phyloP scores from a whole-genome alignment of 768 basidiomycete species.

The Lactarius evosmus region DNA sequence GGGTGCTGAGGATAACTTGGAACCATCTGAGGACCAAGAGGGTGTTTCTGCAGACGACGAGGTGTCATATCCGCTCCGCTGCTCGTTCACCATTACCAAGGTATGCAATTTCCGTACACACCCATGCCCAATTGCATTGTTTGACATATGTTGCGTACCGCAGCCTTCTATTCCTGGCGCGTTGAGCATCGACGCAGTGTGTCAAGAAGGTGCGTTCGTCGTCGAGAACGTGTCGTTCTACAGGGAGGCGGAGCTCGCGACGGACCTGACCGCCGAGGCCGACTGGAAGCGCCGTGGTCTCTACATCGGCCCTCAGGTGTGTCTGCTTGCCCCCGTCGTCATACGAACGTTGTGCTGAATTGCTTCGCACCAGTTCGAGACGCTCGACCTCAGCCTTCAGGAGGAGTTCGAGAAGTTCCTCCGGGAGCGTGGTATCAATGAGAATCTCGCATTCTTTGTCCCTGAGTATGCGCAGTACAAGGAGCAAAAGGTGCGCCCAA shows the following conservation, averaged over 20 bases:
- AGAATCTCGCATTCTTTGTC: constrained; percentile 78
- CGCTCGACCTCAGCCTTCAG: constrained; percentile 83
- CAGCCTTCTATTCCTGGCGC: constrained; percentile 58
- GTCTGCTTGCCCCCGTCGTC: constrained; percentile 29
- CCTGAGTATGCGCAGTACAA: constrained; percentile 86
- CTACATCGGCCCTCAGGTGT: constrained; percentile 88
- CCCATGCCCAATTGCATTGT: constrained; percentile 5
- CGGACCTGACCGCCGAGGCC: constrained; percentile 78
- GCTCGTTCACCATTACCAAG: constrained; percentile 84
- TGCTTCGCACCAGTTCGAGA: constrained; percentile 62
- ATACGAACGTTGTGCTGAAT: not conserved
- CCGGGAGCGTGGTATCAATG: constrained; percentile 85
- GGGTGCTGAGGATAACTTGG: constrained; percentile 39
- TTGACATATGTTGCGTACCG: not conserved
- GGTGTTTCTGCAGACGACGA: constrained; percentile 39
- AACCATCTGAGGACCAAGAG: constrained; percentile 41
- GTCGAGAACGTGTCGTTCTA: constrained; percentile 91
- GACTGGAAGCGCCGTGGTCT: constrained; percentile 91
- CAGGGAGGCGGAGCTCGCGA: constrained; percentile 63
- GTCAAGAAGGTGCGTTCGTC: constrained; percentile 77
- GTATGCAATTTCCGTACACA: constrained; percentile 35
- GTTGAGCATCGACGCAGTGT: constrained; percentile 72
- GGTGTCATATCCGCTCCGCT: constrained; percentile 67
- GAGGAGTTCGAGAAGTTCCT: constrained; percentile 90
- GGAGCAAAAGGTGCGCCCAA: constrained; percentile 77